These are phyloP conservation scores for Cercospora zeina DNA, from an alignment of 2,329 filamentous ascomycete genomes.

Conservation along the genomic window DNA sequence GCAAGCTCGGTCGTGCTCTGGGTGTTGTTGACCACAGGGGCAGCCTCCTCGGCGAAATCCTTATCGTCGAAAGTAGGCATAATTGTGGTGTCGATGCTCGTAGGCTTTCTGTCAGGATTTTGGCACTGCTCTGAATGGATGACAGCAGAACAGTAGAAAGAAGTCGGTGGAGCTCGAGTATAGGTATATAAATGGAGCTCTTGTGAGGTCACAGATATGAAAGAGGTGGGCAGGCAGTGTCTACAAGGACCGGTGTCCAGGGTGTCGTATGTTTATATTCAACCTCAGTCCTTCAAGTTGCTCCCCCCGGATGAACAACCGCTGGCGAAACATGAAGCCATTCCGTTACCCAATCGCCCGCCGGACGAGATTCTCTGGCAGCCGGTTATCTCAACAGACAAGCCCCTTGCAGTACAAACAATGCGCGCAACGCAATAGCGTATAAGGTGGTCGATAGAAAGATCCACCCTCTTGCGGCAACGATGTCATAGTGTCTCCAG, in stretches of 20 bases:
- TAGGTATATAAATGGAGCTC: constrained; percentile 10
- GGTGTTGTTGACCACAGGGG: constrained; percentile 41
- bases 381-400: constrained; percentile 17
- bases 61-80: constrained; percentile 64
- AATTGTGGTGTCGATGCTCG: constrained; percentile 37
- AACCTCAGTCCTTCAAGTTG: constrained; percentile 8
- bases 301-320: constrained; percentile 6
- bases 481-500: constrained; percentile 31
- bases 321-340: constrained; percentile 1
- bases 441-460: constrained; percentile 13
- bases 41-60: constrained; percentile 52
- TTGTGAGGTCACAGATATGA: constrained; percentile 12
- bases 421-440: constrained; percentile 10
- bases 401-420: constrained; percentile 7
- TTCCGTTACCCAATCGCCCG: constrained; percentile 11
- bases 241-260: constrained; percentile 11
- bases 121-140: neutral
- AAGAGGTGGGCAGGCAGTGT: constrained; percentile 8
- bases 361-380: constrained; percentile 13
- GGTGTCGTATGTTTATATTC: constrained; percentile 22
- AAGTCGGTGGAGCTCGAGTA: constrained; percentile 5
- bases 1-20: constrained; percentile 35
- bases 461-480: constrained; percentile 26
- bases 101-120: neutral
- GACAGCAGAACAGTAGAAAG: neutral